These are phyloP conservation scores for Neonectria sp. DNA, from an alignment of 2,329 filamentous ascomycete genomes.

Conservation along the genomic window DNA sequence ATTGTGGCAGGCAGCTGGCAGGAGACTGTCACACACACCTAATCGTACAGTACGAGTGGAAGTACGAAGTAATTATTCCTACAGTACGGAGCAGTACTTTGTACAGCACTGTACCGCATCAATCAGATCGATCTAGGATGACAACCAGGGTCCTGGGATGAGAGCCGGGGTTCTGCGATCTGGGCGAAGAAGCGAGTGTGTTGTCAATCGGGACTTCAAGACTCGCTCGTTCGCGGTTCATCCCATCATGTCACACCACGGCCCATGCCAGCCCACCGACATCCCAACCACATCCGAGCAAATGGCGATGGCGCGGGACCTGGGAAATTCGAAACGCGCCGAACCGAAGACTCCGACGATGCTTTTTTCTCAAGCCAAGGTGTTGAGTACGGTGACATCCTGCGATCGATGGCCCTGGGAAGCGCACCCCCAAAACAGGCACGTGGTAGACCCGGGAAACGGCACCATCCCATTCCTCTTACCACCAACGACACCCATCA, in stretches of 20 bases:
- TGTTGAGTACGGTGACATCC: background rate
- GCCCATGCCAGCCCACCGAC: conserved; percentile 5
- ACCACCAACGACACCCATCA: background rate
- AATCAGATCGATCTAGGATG: conserved; percentile 13
- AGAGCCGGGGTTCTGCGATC: conserved; percentile 18
- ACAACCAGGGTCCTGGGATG: background rate
- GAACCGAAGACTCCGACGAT: conserved; percentile 1
- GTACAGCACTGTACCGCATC: conserved; percentile 21
- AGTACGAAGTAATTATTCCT: background rate
- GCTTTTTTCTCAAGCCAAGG: conserved; percentile 3
- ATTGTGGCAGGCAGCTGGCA: too few species aligned
- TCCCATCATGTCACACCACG: background rate
- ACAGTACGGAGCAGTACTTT: background rate
- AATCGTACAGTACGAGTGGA: background rate
- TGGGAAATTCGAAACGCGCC: background rate
- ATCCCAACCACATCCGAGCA: conserved; percentile 12
- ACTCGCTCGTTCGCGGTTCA: background rate
- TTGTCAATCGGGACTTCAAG: conserved; percentile 6
- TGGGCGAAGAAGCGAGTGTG: background rate
- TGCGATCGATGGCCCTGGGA: background rate
- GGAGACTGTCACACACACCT: too few species aligned
- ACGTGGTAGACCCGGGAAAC: background rate
- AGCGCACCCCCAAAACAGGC: background rate
- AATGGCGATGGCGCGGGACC: conserved; percentile 6
- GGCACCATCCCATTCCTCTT: background rate